Percentiles rank a stretch among this genome's conserved stretches.
These are phyloP conservation scores for Striga hermonthica DNA, from an alignment of 305 asterid species.

Conservation along the genomic window DNA sequence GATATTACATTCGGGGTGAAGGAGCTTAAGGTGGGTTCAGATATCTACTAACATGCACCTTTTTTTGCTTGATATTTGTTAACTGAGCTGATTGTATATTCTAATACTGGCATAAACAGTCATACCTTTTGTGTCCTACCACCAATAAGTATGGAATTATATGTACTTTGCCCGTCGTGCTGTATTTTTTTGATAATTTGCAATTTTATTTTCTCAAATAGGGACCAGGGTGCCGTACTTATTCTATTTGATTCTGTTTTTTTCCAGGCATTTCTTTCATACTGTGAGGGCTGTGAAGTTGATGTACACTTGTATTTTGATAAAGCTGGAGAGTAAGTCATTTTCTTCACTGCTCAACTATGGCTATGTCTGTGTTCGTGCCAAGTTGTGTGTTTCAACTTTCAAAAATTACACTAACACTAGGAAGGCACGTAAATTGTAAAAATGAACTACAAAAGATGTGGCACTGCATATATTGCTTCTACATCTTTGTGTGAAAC, in stretches of 20 bases:
- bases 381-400: neutral
- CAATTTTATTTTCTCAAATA: slow-evolving; percentile 8
- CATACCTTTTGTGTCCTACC: slow-evolving; percentile 28
- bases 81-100: slow-evolving; percentile 22
- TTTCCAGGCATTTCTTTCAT: slow-evolving; percentile 88
- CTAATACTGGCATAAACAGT: neutral
- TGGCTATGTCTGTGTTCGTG: slow-evolving; percentile 16
- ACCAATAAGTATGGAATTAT: slow-evolving; percentile 11
- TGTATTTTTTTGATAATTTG: slow-evolving; percentile 21
- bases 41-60: slow-evolving; percentile 15
- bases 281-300: slow-evolving; percentile 96
- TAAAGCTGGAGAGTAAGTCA: slow-evolving; percentile 92
- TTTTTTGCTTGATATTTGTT: slow-evolving; percentile 19
- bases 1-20: slow-evolving; percentile 93
- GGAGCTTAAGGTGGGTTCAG: slow-evolving; percentile 72
- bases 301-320: slow-evolving; percentile 80
- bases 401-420: neutral
- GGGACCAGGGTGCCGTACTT: slow-evolving; percentile 21
- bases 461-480: neutral
- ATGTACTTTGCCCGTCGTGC: neutral
- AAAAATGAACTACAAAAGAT: slow-evolving; percentile 16
- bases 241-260: slow-evolving; percentile 26
- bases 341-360: slow-evolving; percentile 24
- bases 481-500: slow-evolving; percentile 3
- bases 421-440: slow-evolving; percentile 7